Evolutionary conservation across 139 green algal species (phyloP).

Genomic region (Chlamydomonas incerta): DNA sequence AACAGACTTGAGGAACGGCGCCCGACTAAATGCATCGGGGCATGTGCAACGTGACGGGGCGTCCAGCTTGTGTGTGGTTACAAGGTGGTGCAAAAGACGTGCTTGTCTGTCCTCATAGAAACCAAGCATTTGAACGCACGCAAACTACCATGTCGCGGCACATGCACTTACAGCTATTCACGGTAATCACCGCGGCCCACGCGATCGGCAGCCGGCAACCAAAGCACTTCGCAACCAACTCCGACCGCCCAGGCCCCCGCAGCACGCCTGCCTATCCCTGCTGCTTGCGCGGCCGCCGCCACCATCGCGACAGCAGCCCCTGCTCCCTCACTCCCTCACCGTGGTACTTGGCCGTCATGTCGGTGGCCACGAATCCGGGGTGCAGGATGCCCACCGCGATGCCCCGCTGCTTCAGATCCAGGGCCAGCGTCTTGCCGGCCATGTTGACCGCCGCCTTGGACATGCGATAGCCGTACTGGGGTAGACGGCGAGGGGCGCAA

Average conservation of each 20-base stretch:
- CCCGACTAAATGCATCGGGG: too few relatives aligned
- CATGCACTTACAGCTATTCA: too few relatives aligned
- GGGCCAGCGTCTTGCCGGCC: constrained; percentile 58
- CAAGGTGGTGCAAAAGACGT: too few relatives aligned
- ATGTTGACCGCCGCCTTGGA: constrained; percentile 76
- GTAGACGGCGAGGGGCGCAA: too few relatives aligned
- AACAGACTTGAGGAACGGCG: too few relatives aligned
- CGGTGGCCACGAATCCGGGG: background rate
- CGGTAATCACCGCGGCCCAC: too few relatives aligned
- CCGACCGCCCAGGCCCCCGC: background rate
- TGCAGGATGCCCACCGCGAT: constrained; percentile 46
- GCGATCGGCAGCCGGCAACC: too few relatives aligned
- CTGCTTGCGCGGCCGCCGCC: background rate
- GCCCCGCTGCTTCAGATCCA: constrained; percentile 59
- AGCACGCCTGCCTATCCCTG: background rate
- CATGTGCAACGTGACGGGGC: too few relatives aligned
- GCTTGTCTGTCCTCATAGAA: too few relatives aligned
- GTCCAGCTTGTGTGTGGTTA: too few relatives aligned
- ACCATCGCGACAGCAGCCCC: background rate
- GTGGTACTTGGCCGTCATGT: constrained; percentile 13
- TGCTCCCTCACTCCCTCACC: background rate
- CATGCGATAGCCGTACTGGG: constrained; percentile 72
- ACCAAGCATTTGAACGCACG: too few relatives aligned
- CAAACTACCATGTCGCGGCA: too few relatives aligned
- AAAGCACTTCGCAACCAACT: background rate